These are phyloP conservation scores for Sherardia arvensis DNA, from an alignment of 257 asterid species.

Conservation along the genomic window DNA sequence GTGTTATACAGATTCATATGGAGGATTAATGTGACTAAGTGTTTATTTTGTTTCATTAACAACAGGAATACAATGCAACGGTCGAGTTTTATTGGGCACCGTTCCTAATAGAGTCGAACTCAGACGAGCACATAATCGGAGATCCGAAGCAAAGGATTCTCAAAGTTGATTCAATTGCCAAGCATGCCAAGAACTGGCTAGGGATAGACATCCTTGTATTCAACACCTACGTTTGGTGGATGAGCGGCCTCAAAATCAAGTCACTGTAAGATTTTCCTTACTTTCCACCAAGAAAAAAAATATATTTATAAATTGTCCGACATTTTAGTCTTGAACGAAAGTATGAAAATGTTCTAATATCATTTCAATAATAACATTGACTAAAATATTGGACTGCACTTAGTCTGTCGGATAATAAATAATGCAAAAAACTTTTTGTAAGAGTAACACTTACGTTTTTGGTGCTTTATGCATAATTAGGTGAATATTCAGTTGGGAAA, in stretches of 20 bases:
- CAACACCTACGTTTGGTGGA: conserved; percentile 97
- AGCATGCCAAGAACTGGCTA: conserved; percentile 73
- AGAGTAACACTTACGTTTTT: neutral
- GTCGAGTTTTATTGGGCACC: conserved; percentile 95
- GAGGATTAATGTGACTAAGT: too few species aligned
- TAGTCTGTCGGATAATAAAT: too few species aligned
- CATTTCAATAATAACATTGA: too few species aligned
- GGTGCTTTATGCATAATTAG: neutral
- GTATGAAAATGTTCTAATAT: too few species aligned
- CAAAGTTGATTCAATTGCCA: conserved; percentile 74
- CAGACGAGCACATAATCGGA: conserved; percentile 44
- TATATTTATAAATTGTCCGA: too few species aligned
- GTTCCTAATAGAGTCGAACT: conserved; percentile 68
- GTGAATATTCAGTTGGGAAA: neutral
- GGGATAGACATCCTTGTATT: conserved; percentile 76
- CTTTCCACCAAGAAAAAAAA: neutral
- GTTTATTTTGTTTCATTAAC: too few species aligned
- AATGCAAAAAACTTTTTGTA: too few species aligned
- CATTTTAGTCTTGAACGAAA: too few species aligned
- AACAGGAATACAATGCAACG: conserved; percentile 64
- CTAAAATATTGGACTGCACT: too few species aligned
- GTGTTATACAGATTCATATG: too few species aligned
- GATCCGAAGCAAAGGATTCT: conserved; percentile 73
- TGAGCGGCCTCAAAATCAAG: conserved; percentile 69
- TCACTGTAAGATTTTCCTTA: conserved; percentile 47